Percentiles rank a stretch among this genome's conserved stretches.
Evolutionary conservation across 2,329 filamentous ascomycete genomes (phyloP).

Genomic region (Cadophora sp.): DNA sequence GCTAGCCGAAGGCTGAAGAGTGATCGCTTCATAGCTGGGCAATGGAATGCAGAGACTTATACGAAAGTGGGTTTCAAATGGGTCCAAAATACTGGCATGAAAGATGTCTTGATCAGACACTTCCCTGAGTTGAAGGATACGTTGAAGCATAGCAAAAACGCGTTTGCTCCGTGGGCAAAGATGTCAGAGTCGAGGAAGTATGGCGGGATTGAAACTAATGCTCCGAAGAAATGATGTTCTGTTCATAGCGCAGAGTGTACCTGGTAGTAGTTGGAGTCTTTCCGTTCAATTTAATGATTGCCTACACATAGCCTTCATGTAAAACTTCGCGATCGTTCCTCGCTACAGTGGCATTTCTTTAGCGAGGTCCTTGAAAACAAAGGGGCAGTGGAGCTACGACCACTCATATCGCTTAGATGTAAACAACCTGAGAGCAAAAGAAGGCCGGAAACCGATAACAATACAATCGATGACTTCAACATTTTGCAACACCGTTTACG

Average conservation of each 20-base stretch:
- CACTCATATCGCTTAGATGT: slow-evolving; percentile 4
- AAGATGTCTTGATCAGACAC: slow-evolving; percentile 24
- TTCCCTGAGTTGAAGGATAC: slow-evolving; percentile 25
- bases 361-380: background rate
- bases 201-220: slow-evolving; percentile 28
- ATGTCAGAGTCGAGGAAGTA: slow-evolving; percentile 17
- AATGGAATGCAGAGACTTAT: slow-evolving; percentile 25
- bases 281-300: background rate
- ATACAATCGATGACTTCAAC: too few species aligned
- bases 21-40: slow-evolving; percentile 28
- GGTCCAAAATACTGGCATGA: slow-evolving; percentile 26
- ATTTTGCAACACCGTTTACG: too few species aligned
- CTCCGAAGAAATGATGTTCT: slow-evolving; percentile 15
- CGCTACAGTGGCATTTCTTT: background rate
- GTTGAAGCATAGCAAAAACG: slow-evolving; percentile 27
- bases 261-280: background rate
- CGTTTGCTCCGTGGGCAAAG: slow-evolving; percentile 28
- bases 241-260: background rate
- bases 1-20: slow-evolving; percentile 26
- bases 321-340: background rate
- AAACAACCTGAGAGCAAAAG: background rate
- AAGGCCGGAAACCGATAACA: too few species aligned
- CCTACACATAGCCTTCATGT: background rate
- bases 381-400: background rate
- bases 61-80: slow-evolving; percentile 27